These are phyloP conservation scores for Melanogaster broomeanus DNA, from an alignment of 768 basidiomycete genomes.

Conservation along the genomic window DNA sequence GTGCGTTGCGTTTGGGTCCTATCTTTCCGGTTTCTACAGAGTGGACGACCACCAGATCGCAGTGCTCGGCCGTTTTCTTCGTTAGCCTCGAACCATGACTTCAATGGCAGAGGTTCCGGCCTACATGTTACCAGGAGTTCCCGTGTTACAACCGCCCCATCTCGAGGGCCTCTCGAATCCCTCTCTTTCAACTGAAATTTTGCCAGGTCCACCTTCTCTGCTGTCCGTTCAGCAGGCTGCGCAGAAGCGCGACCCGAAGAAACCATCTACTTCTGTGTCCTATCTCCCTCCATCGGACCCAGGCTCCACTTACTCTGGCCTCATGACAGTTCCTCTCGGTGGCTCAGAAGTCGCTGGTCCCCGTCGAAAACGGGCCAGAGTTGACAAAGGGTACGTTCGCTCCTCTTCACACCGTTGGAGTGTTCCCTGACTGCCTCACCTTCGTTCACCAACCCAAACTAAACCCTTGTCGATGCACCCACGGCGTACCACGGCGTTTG, in stretches of 20 bases:
- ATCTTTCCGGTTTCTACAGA: conserved; percentile 19
- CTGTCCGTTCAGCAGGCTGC: conserved; percentile 68
- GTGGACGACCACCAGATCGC: conserved; percentile 13
- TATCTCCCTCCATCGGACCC: conserved; percentile 86
- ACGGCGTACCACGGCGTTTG: conserved; percentile 10
- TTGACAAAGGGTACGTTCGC: conserved; percentile 68
- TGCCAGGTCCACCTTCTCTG: conserved; percentile 83
- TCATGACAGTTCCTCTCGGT: conserved; percentile 65
- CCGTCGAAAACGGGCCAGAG: conserved; percentile 70
- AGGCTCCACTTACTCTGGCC: conserved; percentile 83
- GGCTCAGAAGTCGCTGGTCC: conserved; percentile 60
- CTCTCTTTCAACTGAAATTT: conserved; percentile 83
- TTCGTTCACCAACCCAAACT: conserved; percentile 16
- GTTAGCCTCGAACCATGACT: conserved; percentile 51
- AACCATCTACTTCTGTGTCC: conserved; percentile 66
- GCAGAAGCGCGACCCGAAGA: conserved; percentile 80
- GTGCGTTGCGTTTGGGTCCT: conserved; percentile 16
- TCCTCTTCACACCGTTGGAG: conserved; percentile 24
- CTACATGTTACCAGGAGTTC: conserved; percentile 72
- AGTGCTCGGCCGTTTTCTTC: conserved; percentile 24
- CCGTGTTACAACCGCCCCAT: conserved; percentile 75
- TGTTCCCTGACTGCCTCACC: conserved; percentile 24
- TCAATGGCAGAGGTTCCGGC: conserved; percentile 69
- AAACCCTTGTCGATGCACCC: conserved; percentile 31
- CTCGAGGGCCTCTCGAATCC: conserved; percentile 72